These are phyloP conservation scores for Papilionanthe hybrid DNA, from an alignment of 116 monocot genomes.

Conservation along the genomic window DNA sequence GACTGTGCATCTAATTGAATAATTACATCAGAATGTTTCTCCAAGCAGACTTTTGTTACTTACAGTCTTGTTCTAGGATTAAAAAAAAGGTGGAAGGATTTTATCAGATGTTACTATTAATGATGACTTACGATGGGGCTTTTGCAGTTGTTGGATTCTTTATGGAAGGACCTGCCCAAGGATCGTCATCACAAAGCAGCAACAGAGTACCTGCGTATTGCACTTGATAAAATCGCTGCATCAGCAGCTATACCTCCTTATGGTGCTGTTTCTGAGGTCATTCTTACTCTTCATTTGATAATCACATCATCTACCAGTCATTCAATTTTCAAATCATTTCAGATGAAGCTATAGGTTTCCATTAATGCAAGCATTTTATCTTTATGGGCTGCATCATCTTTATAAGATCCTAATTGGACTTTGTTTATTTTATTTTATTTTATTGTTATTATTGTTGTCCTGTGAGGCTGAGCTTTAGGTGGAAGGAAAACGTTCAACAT, in stretches of 20 bases:
- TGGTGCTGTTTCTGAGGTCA: constrained; percentile 65
- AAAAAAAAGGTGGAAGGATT: too few relatives aligned
- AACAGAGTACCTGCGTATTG: constrained; percentile 52
- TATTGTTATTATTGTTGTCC: neutral
- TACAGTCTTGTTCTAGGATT: too few relatives aligned
- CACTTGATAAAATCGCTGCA: constrained; percentile 57
- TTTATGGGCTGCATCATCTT: neutral
- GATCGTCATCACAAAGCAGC: constrained; percentile 33
- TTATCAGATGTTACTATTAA: neutral
- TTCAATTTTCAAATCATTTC: neutral
- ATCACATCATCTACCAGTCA: neutral
- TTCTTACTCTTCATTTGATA: neutral
- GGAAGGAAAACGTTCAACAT: too few relatives aligned
- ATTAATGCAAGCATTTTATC: neutral
- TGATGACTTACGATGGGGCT: neutral
- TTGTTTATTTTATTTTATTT: neutral
- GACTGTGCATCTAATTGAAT: too few relatives aligned
- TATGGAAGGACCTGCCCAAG: constrained; percentile 62
- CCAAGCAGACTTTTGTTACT: too few relatives aligned
- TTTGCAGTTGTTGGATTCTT: constrained; percentile 47
- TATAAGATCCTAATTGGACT: neutral
- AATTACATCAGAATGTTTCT: too few relatives aligned
- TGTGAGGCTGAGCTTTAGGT: neutral
- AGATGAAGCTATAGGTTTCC: neutral
- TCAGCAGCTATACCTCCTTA: constrained; percentile 65